Evolutionary conservation across 1,139 yeast species (phyloP).

Genomic region (Protomyces lactucae-debilis): DNA sequence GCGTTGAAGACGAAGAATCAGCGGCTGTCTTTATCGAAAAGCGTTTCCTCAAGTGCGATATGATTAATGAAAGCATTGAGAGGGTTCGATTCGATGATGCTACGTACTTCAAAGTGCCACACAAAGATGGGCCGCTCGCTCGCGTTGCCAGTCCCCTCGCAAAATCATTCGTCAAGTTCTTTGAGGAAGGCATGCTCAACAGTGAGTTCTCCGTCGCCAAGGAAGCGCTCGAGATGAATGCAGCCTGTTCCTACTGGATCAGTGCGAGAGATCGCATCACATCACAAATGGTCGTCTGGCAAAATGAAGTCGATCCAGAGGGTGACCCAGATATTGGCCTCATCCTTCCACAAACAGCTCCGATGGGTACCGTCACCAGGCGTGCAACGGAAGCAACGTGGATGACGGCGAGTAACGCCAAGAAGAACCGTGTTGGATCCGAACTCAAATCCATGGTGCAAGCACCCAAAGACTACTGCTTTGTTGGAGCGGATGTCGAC

Average conservation of each 20-base stretch:
- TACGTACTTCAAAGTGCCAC: constrained; percentile 69
- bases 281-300: constrained; percentile 76
- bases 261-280: constrained; percentile 79
- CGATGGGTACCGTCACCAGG: constrained; percentile 96
- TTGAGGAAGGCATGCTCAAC: constrained; percentile 67
- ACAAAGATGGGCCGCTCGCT: constrained; percentile 73
- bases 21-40: constrained; percentile 45
- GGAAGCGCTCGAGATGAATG: constrained; percentile 69
- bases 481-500: constrained; percentile 98
- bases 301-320: constrained; percentile 38
- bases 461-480: constrained; percentile 84
- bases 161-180: constrained; percentile 63
- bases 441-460: constrained; percentile 80
- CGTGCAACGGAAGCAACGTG: constrained; percentile 97
- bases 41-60: constrained; percentile 50
- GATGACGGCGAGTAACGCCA: constrained; percentile 96
- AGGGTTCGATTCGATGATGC: constrained; percentile 35
- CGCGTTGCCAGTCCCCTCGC: constrained; percentile 78
- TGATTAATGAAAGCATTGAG: constrained; percentile 39
- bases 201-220: constrained; percentile 70
- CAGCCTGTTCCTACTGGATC: constrained; percentile 87
- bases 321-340: constrained; percentile 52
- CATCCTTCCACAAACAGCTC: constrained; percentile 73
- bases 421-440: constrained; percentile 77
- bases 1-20: constrained; percentile 46